Conservation (phyloP, 78 protist species). For the Parvularia atlantis region DNA sequence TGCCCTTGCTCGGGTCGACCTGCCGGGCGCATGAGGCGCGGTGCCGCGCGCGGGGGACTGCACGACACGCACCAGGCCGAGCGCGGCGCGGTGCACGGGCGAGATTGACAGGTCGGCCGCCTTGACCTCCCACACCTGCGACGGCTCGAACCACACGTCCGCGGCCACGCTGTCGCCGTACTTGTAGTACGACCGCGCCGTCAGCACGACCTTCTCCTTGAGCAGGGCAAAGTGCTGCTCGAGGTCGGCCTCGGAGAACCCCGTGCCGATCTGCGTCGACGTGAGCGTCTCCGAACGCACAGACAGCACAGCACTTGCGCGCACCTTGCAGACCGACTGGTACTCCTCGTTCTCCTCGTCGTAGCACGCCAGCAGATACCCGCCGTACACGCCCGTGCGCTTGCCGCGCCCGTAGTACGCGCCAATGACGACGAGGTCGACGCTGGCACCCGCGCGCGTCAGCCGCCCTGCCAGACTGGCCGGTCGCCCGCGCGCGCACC, state of each 20-base stretch:
- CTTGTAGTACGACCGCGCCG: too few relatives aligned
- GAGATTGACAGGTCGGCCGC: constrained; percentile 90
- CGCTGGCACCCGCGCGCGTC: too few relatives aligned
- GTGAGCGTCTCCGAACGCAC: background rate
- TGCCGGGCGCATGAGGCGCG: background rate
- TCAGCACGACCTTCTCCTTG: too few relatives aligned
- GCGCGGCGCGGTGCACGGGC: constrained; percentile 82
- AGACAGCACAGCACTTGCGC: background rate
- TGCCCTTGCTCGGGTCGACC: constrained; percentile 79
- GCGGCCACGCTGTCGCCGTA: constrained; percentile 27
- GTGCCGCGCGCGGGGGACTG: too few relatives aligned
- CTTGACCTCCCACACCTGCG: constrained; percentile 88
- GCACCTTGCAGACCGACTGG: constrained; percentile 79
- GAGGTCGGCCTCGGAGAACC: constrained; percentile 55
- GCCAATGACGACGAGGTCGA: constrained; percentile 95
- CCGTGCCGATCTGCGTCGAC: constrained; percentile 63
- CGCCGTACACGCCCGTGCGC: constrained; percentile 89
- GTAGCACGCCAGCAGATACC: constrained; percentile 87
- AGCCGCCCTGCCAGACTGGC: too few relatives aligned
- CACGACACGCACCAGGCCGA: constrained; percentile 29
- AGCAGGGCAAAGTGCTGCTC: background rate
- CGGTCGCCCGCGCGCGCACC: too few relatives aligned
- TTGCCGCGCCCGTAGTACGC: constrained; percentile 93
- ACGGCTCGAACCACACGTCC: constrained; percentile 84
- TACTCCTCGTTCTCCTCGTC: constrained; percentile 76